Evolutionary conservation across 2,329 filamentous ascomycete species (phyloP).

Genomic region (Alternaria sp.): DNA sequence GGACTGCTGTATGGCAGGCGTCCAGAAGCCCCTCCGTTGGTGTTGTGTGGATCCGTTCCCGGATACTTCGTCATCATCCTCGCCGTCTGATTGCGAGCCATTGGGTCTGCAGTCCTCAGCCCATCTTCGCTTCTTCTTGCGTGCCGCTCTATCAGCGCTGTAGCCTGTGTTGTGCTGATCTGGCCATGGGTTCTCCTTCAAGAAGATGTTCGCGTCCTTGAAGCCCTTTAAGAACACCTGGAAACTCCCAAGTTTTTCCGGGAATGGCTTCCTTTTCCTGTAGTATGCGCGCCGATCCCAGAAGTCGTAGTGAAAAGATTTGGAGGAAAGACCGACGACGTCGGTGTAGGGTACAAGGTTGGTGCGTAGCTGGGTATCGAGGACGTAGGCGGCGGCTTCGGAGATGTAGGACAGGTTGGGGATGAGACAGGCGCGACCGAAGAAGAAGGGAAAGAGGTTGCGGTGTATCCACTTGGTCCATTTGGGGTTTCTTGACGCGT

Average conservation of each 20-base stretch:
- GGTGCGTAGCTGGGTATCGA: slow-evolving; percentile 88
- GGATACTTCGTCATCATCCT: slow-evolving; percentile 62
- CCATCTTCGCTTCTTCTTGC: slow-evolving; percentile 73
- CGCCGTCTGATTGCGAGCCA: slow-evolving; percentile 65
- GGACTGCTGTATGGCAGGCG: slow-evolving; percentile 83
- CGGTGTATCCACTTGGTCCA: slow-evolving; percentile 99
- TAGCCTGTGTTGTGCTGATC: slow-evolving; percentile 79
- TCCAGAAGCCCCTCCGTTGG: slow-evolving; percentile 77
- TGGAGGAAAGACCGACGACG: slow-evolving; percentile 91
- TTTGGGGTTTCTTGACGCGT: slow-evolving; percentile 95
- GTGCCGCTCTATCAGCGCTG: slow-evolving; percentile 71
- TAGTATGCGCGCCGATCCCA: slow-evolving; percentile 93
- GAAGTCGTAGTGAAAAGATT: slow-evolving; percentile 97
- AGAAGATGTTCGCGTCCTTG: slow-evolving; percentile 94
- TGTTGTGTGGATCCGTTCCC: slow-evolving; percentile 45
- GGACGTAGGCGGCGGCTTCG: slow-evolving; percentile 94
- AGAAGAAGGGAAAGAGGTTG: slow-evolving; percentile 96
- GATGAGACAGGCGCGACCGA: slow-evolving; percentile 92
- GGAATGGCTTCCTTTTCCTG: slow-evolving; percentile 84
- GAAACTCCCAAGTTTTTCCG: slow-evolving; percentile 92
- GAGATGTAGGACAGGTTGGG: slow-evolving; percentile 98
- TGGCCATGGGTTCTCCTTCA: slow-evolving; percentile 95
- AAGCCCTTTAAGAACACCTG: slow-evolving; percentile 97
- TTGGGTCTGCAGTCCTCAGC: slow-evolving; percentile 81
- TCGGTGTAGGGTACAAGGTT: slow-evolving; percentile 96